These are phyloP conservation scores for Xylariaceae sp. DNA, from an alignment of 2,329 filamentous ascomycete genomes.

Conservation along the genomic window DNA sequence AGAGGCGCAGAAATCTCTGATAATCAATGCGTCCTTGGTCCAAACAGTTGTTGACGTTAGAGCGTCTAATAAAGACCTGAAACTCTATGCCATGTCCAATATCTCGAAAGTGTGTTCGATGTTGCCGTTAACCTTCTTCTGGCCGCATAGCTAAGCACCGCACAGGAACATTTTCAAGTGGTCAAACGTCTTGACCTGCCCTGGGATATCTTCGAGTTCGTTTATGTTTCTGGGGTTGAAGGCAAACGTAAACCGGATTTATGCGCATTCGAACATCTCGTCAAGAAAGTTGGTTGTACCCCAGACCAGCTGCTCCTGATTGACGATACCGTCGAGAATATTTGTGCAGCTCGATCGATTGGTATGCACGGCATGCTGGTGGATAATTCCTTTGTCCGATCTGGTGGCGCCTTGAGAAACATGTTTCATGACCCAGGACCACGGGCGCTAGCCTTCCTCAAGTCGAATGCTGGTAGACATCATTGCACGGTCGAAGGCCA, in stretches of 20 bases:
- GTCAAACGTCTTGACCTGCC: neutral
- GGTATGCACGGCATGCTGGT: constrained; percentile 3
- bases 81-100: constrained; percentile 26
- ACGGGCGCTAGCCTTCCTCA: constrained; percentile 1
- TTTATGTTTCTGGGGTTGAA: constrained; percentile 13
- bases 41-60: constrained; percentile 13
- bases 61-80: constrained; percentile 6
- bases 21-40: constrained; percentile 3
- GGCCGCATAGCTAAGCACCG: no score
- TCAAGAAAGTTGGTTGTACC: constrained; percentile 9
- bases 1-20: neutral
- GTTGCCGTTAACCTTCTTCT: no score
- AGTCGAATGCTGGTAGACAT: neutral
- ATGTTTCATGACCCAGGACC: neutral
- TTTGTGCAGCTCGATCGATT: constrained; percentile 21
- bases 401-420: neutral
- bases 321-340: constrained; percentile 21
- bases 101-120: constrained; percentile 20
- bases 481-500: constrained; percentile 30
- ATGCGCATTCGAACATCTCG: constrained; percentile 21
- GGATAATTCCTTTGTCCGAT: neutral
- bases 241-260: constrained; percentile 26
- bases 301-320: constrained; percentile 18
- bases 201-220: constrained; percentile 6
- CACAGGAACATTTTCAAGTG: constrained; percentile 3